Percentiles rank a stretch among this genome's conserved stretches.
These are phyloP conservation scores for Pseudocercospora vitis DNA, from an alignment of 2,329 filamentous ascomycete genomes.

Conservation along the genomic window DNA sequence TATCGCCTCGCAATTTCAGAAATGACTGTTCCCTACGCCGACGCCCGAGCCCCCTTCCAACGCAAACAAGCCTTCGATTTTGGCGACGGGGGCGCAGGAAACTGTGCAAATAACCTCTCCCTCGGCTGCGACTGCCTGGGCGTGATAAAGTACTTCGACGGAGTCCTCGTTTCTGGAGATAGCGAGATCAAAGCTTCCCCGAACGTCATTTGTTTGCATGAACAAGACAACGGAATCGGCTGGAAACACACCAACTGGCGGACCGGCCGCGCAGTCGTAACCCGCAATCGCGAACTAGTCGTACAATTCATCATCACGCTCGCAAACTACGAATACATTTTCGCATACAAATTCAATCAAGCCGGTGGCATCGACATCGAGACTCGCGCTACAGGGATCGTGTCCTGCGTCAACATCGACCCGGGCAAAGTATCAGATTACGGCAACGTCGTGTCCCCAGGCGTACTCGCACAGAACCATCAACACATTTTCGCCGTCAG, in stretches of 20 bases:
- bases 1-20: constrained; percentile 67
- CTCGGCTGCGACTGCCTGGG: constrained; percentile 71
- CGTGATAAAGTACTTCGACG: constrained; percentile 66
- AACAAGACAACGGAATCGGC: constrained; percentile 67
- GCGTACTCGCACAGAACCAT: constrained; percentile 68
- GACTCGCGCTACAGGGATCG: constrained; percentile 66
- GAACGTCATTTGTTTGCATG: constrained; percentile 69
- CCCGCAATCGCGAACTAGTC: constrained; percentile 64
- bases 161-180: constrained; percentile 42
- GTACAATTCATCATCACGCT: constrained; percentile 69
- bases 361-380: constrained; percentile 67
- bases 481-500: constrained; percentile 70
- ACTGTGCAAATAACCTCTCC: constrained; percentile 68
- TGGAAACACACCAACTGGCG: constrained; percentile 74
- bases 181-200: constrained; percentile 43
- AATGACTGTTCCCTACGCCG: constrained; percentile 64
- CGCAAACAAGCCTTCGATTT: constrained; percentile 71
- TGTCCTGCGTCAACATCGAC: constrained; percentile 58
- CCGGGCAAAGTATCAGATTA: constrained; percentile 56
- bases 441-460: constrained; percentile 67
- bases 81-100: constrained; percentile 64
- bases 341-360: constrained; percentile 71
- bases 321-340: constrained; percentile 71
- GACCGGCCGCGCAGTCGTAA: constrained; percentile 62
- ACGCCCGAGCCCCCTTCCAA: constrained; percentile 67